Base-by-base conservation (phyloP, 2,329 filamentous ascomycete genomes). In the Apiospora phragmitis region DNA sequence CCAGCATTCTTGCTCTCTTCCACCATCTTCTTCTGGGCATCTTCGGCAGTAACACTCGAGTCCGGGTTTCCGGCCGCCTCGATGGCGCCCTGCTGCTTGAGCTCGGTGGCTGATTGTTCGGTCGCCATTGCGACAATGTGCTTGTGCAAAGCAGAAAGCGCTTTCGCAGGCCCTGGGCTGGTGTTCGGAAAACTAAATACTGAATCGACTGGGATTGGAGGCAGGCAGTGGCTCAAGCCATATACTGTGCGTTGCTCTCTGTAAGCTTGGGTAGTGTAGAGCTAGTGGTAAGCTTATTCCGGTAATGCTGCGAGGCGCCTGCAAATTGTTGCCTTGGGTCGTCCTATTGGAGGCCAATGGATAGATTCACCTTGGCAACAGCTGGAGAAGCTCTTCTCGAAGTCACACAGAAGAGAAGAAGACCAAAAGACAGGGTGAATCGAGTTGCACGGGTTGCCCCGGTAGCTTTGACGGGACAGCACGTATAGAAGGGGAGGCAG, bases 1-100 rank as follows among this genome's bases (percentile, higher is more conserved):
- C 96, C 96, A 16, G 92, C 93, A 77, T 92, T 92, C 77, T 87
- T 90, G 75, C 93, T 94, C 80, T 97, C 91, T 69, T 93, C 86
- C 35, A 97, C 87, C 67, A 98, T 87, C 76, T 89, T 89, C 75
- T 89, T 86, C 82, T 97, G 88, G 42, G 93, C 93, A 73, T 91
- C 90, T 51, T 92, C 88, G 65, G 93, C 86, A 49, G 90, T 89
- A 74, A 94, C 88, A 62, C 82, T 83, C 79, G 87, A 92, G 75
- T 93, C 83, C 45, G 93, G 90, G 80, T 97, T 88, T 72, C 86
- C 87, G 70, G 94, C 91, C 71, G 93, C 92, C 79, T 96, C 93
- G 72, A 95, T 85, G 74, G 90, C 92, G 74, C 91, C 93, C 82
- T 97, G 91, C 81, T 91, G 87, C 88, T 94, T 97, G 81, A 94